phyloP scores from a whole-genome alignment of 306 rosid genomes.

The Dryas octopetala region DNA sequence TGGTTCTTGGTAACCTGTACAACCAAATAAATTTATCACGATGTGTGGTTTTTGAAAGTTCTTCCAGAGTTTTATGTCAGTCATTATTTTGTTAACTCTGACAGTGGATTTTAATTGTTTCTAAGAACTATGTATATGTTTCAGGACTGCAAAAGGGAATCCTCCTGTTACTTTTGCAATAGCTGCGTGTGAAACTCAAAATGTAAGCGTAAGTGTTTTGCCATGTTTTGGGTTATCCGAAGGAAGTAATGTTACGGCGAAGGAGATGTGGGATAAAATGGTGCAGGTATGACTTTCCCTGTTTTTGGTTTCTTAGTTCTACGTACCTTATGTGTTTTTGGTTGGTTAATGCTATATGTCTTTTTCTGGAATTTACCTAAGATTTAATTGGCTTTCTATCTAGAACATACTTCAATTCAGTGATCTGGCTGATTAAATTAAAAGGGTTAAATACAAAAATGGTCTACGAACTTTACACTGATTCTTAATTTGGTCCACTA shows the following conservation, averaged over 20 bases:
- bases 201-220: slow-evolving; percentile 86
- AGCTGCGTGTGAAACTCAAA: slow-evolving; percentile 98
- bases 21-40: not conserved
- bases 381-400: not conserved
- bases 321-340: slow-evolving; percentile 15
- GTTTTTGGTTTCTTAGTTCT: slow-evolving; percentile 14
- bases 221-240: slow-evolving; percentile 88
- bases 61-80: not conserved
- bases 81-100: not conserved
- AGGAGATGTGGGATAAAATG: slow-evolving; percentile 85
- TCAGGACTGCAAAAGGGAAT: slow-evolving; percentile 88
- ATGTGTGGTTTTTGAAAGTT: not conserved
- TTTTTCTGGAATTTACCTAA: slow-evolving; percentile 5
- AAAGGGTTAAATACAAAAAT: too few species aligned
- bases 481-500: too few species aligned
- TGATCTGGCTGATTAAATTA: not conserved
- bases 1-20: not conserved
- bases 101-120: slow-evolving; percentile 22
- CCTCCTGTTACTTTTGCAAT: slow-evolving; percentile 91
- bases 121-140: slow-evolving; percentile 35
- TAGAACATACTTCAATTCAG: not conserved
- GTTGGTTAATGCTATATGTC: slow-evolving; percentile 10
- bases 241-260: slow-evolving; percentile 68
- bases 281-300: slow-evolving; percentile 53
- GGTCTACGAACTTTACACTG: too few species aligned